Evolutionary conservation across 2,329 filamentous ascomycete species (phyloP).

Genomic region (Talaromyces sp.): DNA sequence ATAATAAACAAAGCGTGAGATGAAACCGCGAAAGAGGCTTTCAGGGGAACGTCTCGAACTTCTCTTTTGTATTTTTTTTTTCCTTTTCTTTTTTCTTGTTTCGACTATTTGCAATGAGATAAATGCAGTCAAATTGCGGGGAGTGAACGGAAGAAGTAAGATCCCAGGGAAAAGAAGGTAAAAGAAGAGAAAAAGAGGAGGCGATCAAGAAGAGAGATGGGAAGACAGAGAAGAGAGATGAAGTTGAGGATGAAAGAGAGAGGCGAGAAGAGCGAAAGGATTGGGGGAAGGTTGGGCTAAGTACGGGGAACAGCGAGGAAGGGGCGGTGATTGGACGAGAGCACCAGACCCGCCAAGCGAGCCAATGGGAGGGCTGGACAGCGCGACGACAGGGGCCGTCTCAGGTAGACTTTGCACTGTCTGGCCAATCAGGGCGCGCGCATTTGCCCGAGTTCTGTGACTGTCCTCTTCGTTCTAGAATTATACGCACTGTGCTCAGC

Average conservation of each 20-base stretch:
- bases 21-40: constrained; percentile 2
- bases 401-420: constrained; percentile 1
- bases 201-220: constrained; percentile 21
- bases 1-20: constrained; percentile 12
- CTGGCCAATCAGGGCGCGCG: not conserved
- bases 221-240: not conserved
- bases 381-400: constrained; percentile 5
- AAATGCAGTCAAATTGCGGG: constrained; percentile 17
- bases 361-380: not conserved
- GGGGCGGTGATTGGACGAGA: constrained; percentile 3
- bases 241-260: constrained; percentile 20
- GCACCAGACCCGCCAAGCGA: constrained; percentile 8
- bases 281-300: not conserved
- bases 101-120: constrained; percentile 18
- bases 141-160: constrained; percentile 28
- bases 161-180: constrained; percentile 21
- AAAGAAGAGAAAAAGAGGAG: constrained; percentile 27
- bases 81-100: constrained; percentile 17
- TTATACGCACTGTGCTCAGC: no score
- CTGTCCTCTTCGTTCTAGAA: no score
- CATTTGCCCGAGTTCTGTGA: not conserved
- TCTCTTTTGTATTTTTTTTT: constrained; percentile 3
- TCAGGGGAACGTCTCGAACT: constrained; percentile 17
- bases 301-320: not conserved
- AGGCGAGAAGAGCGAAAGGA: constrained; percentile 14